Evolutionary conservation across 2,329 filamentous ascomycete genomes (phyloP).

Genomic region (Diaporthe caulivora): DNA sequence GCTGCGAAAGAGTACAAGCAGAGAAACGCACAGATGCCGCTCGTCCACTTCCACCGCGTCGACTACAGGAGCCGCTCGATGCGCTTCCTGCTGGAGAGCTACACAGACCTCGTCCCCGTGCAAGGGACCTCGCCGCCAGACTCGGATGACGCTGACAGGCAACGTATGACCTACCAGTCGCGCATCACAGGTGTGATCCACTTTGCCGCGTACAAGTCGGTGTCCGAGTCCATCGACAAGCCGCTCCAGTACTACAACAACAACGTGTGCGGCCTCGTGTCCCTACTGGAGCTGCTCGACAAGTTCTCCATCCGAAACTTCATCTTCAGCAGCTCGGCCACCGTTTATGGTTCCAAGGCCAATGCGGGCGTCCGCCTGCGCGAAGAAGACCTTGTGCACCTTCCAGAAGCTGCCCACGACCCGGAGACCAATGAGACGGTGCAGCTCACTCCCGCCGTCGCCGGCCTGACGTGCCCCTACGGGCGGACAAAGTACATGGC

Average conservation of each 20-base stretch:
- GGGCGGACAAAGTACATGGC: conserved; percentile 77
- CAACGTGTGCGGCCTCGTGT: conserved; percentile 74
- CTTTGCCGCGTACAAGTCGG: conserved; percentile 76
- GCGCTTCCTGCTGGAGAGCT: conserved; percentile 53
- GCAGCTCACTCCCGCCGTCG: conserved; percentile 51
- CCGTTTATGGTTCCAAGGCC: conserved; percentile 71
- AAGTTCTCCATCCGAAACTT: conserved; percentile 74
- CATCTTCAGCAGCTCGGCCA: conserved; percentile 77
- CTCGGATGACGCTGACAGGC: conserved; percentile 32
- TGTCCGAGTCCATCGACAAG: conserved; percentile 71
- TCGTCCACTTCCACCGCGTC: conserved; percentile 53
- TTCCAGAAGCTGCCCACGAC: conserved; percentile 58
- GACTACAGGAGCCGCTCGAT: conserved; percentile 54
- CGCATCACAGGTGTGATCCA: conserved; percentile 75
- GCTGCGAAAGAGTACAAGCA: conserved; percentile 46
- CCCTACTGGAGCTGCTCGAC: conserved; percentile 68
- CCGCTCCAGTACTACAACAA: conserved; percentile 76
- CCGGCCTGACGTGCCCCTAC: conserved; percentile 74
- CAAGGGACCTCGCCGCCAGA: conserved; percentile 2
- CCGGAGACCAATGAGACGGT: conserved; percentile 49
- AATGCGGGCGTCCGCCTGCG: conserved; percentile 63
- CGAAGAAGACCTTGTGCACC: conserved; percentile 68
- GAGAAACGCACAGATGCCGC: conserved; percentile 43
- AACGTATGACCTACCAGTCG: conserved; percentile 50
- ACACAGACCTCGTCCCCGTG: conserved; percentile 45